Evolutionary conservation across 2,329 filamentous ascomycete genomes (phyloP).

Genomic region (Zelopaecilomyces penicillatus): DNA sequence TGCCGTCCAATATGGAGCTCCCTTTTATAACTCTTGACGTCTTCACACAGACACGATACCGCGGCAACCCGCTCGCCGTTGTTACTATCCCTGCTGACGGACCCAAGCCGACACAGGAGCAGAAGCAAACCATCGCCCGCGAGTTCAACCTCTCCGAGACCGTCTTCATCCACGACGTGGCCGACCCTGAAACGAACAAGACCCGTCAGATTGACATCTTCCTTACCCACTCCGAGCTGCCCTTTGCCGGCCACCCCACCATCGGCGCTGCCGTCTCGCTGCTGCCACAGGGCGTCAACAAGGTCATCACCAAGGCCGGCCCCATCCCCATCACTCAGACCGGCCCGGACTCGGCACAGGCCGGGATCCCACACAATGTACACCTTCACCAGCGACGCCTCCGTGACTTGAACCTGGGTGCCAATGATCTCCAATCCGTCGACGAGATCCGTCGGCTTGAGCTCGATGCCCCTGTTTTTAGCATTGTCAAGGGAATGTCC

Average conservation of each 20-base stretch:
- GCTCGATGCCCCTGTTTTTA: slow-evolving; percentile 41
- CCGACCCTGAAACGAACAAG: slow-evolving; percentile 21
- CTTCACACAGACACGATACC: slow-evolving; percentile 43
- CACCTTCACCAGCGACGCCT: slow-evolving; percentile 47
- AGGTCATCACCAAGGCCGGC: slow-evolving; percentile 48
- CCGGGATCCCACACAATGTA: slow-evolving; percentile 58
- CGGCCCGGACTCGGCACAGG: slow-evolving; percentile 42
- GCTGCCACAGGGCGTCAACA: slow-evolving; percentile 28
- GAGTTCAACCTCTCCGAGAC: slow-evolving; percentile 60
- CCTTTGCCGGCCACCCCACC: slow-evolving; percentile 56
- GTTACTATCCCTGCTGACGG: slow-evolving; percentile 40
- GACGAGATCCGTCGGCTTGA: slow-evolving; percentile 26
- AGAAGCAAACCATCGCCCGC: slow-evolving; percentile 50
- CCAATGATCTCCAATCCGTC: slow-evolving; percentile 21
- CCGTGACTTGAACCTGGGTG: slow-evolving; percentile 18
- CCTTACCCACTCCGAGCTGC: slow-evolving; percentile 43
- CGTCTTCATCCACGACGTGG: slow-evolving; percentile 48
- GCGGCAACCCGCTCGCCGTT: slow-evolving; percentile 54
- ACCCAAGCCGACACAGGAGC: slow-evolving; percentile 36
- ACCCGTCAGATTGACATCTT: slow-evolving; percentile 50
- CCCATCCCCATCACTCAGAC: slow-evolving; percentile 37
- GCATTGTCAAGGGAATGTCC: slow-evolving; percentile 65
- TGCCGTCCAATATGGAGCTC: slow-evolving; percentile 26
- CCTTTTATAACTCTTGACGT: slow-evolving; percentile 48
- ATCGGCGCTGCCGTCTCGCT: slow-evolving; percentile 48